These are phyloP conservation scores for Euphorbia tirucalli DNA, from an alignment of 345 rosid genomes.

Conservation along the genomic window DNA sequence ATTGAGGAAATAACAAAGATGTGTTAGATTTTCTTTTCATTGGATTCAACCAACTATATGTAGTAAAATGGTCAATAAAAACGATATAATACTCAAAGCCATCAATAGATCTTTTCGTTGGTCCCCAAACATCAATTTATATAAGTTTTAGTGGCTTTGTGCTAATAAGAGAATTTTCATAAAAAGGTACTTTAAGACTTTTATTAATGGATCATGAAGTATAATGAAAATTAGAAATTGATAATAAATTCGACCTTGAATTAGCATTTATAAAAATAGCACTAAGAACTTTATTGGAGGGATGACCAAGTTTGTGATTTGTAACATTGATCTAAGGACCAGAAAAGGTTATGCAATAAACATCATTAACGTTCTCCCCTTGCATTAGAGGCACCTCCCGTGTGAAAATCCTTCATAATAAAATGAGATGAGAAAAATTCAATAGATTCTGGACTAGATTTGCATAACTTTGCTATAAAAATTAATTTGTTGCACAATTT, in stretches of 20 bases:
- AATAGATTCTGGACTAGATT: not conserved
- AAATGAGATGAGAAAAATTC: slow-evolving; percentile 10
- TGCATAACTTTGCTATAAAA: too few relatives aligned
- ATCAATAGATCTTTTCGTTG: too few relatives aligned
- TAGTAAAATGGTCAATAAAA: too few relatives aligned
- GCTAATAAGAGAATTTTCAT: too few relatives aligned
- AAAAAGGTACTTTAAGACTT: too few relatives aligned
- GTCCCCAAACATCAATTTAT: not conserved
- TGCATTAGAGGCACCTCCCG: not conserved
- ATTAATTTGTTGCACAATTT: not conserved
- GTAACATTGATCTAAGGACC: not conserved
- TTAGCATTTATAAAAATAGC: not conserved
- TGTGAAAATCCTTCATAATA: not conserved
- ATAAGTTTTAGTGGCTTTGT: not conserved
- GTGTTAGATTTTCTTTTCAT: slow-evolving; percentile 1
- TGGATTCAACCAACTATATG: not conserved
- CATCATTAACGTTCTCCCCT: not conserved
- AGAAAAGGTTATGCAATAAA: not conserved
- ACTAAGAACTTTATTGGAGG: not conserved
- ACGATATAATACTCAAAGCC: too few relatives aligned
- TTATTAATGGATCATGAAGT: not conserved
- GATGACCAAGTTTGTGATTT: too few relatives aligned
- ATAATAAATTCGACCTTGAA: too few relatives aligned
- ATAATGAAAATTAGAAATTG: not conserved
- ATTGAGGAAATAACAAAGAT: not conserved